Evolutionary conservation across 108 stramenopile genomes (phyloP).

Genomic region (Nitzschia inconspicua): DNA sequence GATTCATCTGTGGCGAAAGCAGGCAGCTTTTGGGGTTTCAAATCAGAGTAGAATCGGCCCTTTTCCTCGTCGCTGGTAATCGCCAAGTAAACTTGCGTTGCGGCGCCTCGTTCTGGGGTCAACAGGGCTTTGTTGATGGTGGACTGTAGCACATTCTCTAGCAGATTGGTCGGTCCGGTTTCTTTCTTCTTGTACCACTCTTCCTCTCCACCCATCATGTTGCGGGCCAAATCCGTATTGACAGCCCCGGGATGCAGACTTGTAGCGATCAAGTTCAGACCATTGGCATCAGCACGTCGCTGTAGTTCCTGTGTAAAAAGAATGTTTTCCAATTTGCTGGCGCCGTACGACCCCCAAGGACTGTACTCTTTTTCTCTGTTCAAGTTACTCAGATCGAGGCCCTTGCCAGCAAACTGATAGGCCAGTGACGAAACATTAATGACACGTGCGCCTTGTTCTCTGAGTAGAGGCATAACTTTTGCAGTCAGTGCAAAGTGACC

Average conservation of each 20-base stretch:
- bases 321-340: conserved; percentile 77
- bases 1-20: conserved; percentile 43
- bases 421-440: conserved; percentile 71
- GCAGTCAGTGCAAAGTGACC: conserved; percentile 85
- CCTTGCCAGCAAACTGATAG: conserved; percentile 39
- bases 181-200: conserved; percentile 47
- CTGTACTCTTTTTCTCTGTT: conserved; percentile 63
- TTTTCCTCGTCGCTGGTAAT: conserved; percentile 20
- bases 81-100: conserved; percentile 67
- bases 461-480: conserved; percentile 46
- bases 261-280: conserved; percentile 35
- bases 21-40: conserved; percentile 36
- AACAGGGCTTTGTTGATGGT: conserved; percentile 31
- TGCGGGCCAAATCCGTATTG: conserved; percentile 56
- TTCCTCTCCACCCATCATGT: conserved; percentile 51
- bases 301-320: conserved; percentile 81
- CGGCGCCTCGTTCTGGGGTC: conserved; percentile 54
- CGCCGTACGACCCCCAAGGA: conserved; percentile 64
- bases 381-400: conserved; percentile 57
- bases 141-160: conserved; percentile 28
- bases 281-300: conserved; percentile 40
- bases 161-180: conserved; percentile 10
- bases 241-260: conserved; percentile 72
- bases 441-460: conserved; percentile 38
- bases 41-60: conserved; percentile 43